These are phyloP conservation scores for Verticillium dahliae DNA, from an alignment of 2,329 filamentous ascomycete species.

Conservation along the genomic window DNA sequence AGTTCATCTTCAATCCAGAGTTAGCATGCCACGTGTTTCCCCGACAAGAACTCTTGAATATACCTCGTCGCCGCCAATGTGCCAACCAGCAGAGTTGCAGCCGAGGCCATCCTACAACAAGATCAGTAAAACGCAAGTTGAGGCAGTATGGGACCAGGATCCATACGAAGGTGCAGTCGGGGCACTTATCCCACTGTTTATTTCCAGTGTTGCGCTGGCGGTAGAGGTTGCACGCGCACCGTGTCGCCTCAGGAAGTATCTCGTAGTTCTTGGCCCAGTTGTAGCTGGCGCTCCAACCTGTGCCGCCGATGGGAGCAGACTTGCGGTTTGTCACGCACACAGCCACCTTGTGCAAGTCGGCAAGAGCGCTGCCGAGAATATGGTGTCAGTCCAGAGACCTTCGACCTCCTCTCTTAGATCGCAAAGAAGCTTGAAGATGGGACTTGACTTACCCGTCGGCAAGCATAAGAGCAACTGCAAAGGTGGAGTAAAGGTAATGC, in stretches of 20 bases:
- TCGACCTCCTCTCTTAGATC: background rate
- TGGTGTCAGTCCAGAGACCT: background rate
- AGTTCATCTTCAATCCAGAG: slow-evolving; percentile 4
- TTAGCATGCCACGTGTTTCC: background rate
- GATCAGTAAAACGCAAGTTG: background rate
- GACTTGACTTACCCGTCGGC: background rate
- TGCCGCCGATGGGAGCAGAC: slow-evolving; percentile 2
- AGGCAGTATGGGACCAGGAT: background rate
- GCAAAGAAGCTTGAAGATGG: background rate
- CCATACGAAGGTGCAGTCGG: slow-evolving; percentile 7
- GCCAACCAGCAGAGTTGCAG: slow-evolving; percentile 7
- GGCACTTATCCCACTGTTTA: slow-evolving; percentile 13
- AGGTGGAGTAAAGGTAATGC: background rate
- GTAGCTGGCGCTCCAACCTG: slow-evolving; percentile 4
- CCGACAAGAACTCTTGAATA: background rate
- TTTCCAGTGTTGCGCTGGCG: slow-evolving; percentile 11
- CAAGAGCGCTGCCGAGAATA: background rate
- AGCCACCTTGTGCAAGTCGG: slow-evolving; percentile 1
- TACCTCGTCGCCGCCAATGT: slow-evolving; percentile 11
- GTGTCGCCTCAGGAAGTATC: slow-evolving; percentile 4
- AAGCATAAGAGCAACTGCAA: background rate
- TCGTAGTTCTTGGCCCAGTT: slow-evolving; percentile 5
- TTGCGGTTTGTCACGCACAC: background rate
- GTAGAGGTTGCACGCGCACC: slow-evolving; percentile 9
- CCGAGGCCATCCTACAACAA: background rate